These are phyloP conservation scores for Talaromyces islandicus DNA, from an alignment of 2,329 filamentous ascomycete species.

Conservation along the genomic window DNA sequence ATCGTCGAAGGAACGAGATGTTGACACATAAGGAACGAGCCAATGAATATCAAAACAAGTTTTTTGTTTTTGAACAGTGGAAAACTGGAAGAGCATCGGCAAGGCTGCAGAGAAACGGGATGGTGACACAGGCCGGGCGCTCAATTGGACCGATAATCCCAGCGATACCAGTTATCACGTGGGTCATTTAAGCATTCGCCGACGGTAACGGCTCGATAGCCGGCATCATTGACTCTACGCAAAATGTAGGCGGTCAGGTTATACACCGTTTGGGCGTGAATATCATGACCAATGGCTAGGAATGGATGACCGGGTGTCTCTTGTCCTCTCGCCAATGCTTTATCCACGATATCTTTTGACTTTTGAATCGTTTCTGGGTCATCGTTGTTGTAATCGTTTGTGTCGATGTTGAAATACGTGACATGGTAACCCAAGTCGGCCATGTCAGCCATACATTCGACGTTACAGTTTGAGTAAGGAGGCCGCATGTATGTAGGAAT, in stretches of 20 bases:
- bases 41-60: background rate
- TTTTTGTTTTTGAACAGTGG: background rate
- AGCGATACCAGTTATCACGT: conserved; percentile 36
- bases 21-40: background rate
- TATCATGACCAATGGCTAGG: conserved; percentile 38
- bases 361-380: conserved; percentile 29
- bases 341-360: conserved; percentile 37
- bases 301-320: conserved; percentile 27
- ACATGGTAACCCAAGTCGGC: conserved; percentile 45
- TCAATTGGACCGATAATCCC: conserved; percentile 22
- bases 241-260: conserved; percentile 39
- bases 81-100: background rate
- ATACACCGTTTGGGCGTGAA: conserved; percentile 38
- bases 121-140: background rate
- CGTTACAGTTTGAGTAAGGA: conserved; percentile 41
- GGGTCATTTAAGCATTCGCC: conserved; percentile 38
- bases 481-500: conserved; percentile 51
- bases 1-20: background rate
- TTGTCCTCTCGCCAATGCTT: conserved; percentile 19
- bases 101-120: background rate
- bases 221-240: conserved; percentile 20
- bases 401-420: conserved; percentile 43
- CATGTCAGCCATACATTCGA: conserved; percentile 37
- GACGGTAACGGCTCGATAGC: conserved; percentile 36
- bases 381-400: conserved; percentile 40